A percentile compares a stretch with the other conserved stretches of the same genome.
These are phyloP conservation scores for Verticillium nonalfalfae DNA, from an alignment of 2,329 filamentous ascomycete genomes.

Conservation along the genomic window DNA sequence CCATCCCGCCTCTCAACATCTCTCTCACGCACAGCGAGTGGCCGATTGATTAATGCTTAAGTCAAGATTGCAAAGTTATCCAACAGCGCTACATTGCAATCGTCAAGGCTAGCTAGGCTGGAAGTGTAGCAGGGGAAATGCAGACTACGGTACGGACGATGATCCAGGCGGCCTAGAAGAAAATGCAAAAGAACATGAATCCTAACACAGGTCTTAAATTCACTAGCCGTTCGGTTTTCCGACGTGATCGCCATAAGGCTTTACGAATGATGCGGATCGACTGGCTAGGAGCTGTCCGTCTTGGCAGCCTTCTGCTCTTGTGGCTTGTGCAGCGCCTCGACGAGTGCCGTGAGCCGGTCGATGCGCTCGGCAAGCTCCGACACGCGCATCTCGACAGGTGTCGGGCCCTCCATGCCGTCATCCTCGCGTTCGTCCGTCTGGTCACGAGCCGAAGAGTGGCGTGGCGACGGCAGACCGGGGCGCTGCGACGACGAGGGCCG, in stretches of 20 bases:
- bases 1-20: too few species aligned
- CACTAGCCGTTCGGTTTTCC: not conserved
- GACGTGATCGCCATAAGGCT: not conserved
- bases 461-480: conserved; percentile 14
- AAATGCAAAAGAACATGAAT: too few species aligned
- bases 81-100: too few species aligned
- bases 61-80: too few species aligned
- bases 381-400: conserved; percentile 43
- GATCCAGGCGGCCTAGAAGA: too few species aligned
- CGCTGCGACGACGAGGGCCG: conserved; percentile 17
- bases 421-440: conserved; percentile 20
- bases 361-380: conserved; percentile 51
- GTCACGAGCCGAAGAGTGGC: conserved; percentile 9
- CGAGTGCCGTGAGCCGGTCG: conserved; percentile 47
- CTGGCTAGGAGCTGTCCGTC: not conserved
- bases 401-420: conserved; percentile 27
- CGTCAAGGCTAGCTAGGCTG: too few species aligned
- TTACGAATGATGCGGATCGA: not conserved
- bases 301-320: not conserved
- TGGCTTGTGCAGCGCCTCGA: conserved; percentile 41
- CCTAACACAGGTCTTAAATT: too few species aligned
- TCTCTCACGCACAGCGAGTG: too few species aligned
- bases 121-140: too few species aligned
- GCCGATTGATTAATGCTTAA: too few species aligned
- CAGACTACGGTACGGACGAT: too few species aligned